These are phyloP conservation scores for Pseudocercospora eumusae DNA, from an alignment of 2,329 filamentous ascomycete genomes.

Conservation along the genomic window DNA sequence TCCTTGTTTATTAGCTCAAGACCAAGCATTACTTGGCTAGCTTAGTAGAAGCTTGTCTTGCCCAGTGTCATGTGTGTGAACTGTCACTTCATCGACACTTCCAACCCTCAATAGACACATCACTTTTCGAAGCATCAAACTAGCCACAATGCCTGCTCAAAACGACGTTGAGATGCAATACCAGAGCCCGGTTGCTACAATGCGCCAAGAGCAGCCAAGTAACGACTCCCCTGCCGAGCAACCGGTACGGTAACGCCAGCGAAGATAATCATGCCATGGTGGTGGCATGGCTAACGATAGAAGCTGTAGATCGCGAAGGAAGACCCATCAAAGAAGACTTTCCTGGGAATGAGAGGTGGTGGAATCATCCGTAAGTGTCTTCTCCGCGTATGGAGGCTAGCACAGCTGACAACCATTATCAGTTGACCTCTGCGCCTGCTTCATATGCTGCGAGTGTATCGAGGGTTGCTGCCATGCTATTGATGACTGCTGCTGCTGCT, in stretches of 20 bases:
- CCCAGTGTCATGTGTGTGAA: not conserved
- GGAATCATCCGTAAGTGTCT: conserved; percentile 31
- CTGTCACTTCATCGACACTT: not conserved
- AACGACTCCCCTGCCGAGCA: conserved; percentile 9
- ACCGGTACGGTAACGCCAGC: not conserved
- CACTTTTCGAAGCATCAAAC: not conserved
- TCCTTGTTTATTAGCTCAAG: not conserved
- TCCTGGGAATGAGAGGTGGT: conserved; percentile 36
- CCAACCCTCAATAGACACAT: not conserved
- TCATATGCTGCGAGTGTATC: conserved; percentile 38
- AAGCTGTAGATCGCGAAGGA: conserved; percentile 18
- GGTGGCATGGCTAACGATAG: conserved; percentile 6
- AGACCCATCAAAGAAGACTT: conserved; percentile 31
- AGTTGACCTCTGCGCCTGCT: conserved; percentile 37
- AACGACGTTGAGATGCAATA: conserved; percentile 34
- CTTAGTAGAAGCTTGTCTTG: not conserved
- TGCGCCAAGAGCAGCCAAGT: conserved; percentile 18
- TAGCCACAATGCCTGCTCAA: conserved; percentile 20
- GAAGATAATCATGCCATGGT: not conserved
- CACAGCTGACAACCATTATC: not conserved
- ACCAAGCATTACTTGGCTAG: not conserved
- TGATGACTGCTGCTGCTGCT: conserved; percentile 38
- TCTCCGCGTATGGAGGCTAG: not conserved
- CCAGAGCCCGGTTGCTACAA: conserved; percentile 23
- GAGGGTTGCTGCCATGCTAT: conserved; percentile 33